A percentile compares a stretch with the other conserved stretches of the same genome.
phyloP scores from a whole-genome alignment of 2,329 filamentous ascomycete species.

The Claviceps cyperi region DNA sequence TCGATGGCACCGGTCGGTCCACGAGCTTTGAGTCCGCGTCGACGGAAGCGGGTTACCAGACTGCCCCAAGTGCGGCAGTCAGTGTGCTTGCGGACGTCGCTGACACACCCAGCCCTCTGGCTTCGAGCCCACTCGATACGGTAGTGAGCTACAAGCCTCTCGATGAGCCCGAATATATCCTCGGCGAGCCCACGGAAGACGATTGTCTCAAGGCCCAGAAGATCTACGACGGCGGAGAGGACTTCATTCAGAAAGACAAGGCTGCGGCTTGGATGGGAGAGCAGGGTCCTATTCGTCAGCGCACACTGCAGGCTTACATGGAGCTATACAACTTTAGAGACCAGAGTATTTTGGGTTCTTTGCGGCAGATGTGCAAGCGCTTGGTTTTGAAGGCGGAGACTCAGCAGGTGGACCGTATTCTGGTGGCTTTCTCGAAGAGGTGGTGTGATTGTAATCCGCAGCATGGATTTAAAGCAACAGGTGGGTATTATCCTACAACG shows the following conservation, averaged over 20 bases:
- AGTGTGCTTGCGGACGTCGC: conserved; percentile 30
- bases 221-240: conserved; percentile 75
- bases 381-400: conserved; percentile 81
- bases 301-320: conserved; percentile 67
- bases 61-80: conserved; percentile 27
- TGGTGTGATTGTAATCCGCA: conserved; percentile 91
- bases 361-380: conserved; percentile 69
- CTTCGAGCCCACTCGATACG: conserved; percentile 16
- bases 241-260: conserved; percentile 62
- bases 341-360: conserved; percentile 61
- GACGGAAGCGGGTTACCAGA: conserved; percentile 25
- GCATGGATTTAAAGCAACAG: conserved; percentile 81
- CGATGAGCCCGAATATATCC: conserved; percentile 42
- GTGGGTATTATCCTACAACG: conserved; percentile 32
- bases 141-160: conserved; percentile 26
- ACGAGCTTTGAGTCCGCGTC: conserved; percentile 21
- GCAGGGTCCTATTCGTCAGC: conserved; percentile 42
- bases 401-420: conserved; percentile 88
- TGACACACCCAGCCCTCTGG: conserved; percentile 24
- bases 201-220: conserved; percentile 66
- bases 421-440: conserved; percentile 74
- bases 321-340: conserved; percentile 76
- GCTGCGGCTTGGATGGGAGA: conserved; percentile 85
- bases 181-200: conserved; percentile 47
- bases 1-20: conserved; percentile 22